These are phyloP conservation scores for Malania oleifera DNA, from an alignment of 164 flowering plant genomes.

Conservation along the genomic window DNA sequence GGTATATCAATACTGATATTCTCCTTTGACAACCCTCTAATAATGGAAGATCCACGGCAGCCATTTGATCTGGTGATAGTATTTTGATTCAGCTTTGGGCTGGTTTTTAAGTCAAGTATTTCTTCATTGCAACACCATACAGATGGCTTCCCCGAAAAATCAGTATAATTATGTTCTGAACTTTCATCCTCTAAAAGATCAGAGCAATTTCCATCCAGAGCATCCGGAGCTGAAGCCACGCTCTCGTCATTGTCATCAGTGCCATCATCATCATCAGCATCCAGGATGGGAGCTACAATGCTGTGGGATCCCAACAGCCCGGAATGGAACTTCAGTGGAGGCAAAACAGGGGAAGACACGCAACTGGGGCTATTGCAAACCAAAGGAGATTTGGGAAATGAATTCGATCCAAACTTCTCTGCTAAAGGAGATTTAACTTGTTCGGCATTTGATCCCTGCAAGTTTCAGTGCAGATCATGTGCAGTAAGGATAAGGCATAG, in stretches of 20 bases:
- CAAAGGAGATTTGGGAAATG: conserved; percentile 38
- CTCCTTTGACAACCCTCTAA: conserved; percentile 42
- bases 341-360: conserved; percentile 39
- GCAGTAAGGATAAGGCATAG: background rate
- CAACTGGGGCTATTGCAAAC: conserved; percentile 17
- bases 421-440: conserved; percentile 40
- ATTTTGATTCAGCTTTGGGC: conserved; percentile 3
- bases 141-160: conserved; percentile 22
- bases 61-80: background rate
- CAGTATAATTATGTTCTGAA: conserved; percentile 22
- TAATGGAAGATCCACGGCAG: conserved; percentile 21
- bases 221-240: conserved; percentile 53
- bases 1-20: conserved; percentile 54
- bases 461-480: background rate
- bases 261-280: conserved; percentile 23
- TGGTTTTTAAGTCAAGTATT: conserved; percentile 16
- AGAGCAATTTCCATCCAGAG: conserved; percentile 26
- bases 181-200: conserved; percentile 38
- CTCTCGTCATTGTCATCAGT: conserved; percentile 35
- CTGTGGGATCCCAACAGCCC: conserved; percentile 40
- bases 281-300: conserved; percentile 18
- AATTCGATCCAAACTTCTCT: conserved; percentile 26
- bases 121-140: conserved; percentile 23
- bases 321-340: conserved; percentile 63
- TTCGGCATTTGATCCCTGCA: conserved; percentile 45